Evolutionary conservation across 208 protist genomes (phyloP).

Genomic region (Acanthamoeba sp.): DNA sequence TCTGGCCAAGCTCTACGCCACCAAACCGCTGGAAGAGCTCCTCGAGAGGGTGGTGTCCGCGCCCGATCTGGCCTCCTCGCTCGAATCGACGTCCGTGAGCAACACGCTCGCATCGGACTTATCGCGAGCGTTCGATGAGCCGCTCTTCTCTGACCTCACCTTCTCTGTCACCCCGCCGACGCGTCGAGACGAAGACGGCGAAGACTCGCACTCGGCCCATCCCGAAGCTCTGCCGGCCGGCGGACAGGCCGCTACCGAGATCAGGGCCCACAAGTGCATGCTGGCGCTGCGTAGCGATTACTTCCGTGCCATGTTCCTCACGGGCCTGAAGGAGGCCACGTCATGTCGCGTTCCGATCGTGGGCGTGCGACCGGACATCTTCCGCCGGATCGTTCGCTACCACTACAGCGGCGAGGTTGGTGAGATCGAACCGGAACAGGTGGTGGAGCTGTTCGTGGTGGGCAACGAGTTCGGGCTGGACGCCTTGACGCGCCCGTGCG

Average conservation of each 20-base stretch:
- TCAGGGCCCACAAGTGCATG: constrained; percentile 37
- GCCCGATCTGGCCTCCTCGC: not conserved
- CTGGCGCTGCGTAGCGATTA: constrained; percentile 19
- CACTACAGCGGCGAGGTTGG: not conserved
- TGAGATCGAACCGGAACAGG: not conserved
- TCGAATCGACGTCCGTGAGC: not conserved
- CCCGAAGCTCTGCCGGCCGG: too few species aligned
- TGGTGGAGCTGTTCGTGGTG: constrained; percentile 11
- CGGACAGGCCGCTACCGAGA: not conserved
- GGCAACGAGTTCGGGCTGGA: not conserved
- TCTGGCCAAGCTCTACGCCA: not conserved
- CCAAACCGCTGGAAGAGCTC: not conserved
- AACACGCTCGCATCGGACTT: not conserved
- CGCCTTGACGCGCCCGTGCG: not conserved
- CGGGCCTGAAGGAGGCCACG: not conserved
- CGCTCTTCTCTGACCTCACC: constrained; percentile 19
- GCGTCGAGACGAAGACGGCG: not conserved
- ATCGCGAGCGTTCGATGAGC: not conserved
- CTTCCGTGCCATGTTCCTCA: constrained; percentile 45
- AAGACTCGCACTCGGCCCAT: too few species aligned
- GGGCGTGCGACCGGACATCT: not conserved
- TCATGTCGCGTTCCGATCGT: not conserved
- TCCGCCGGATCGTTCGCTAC: not conserved
- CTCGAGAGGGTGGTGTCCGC: not conserved
- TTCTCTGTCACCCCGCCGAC: not conserved